phyloP scores from a whole-genome alignment of 768 basidiomycete species.

The Cystofilobasidium ferigula region DNA sequence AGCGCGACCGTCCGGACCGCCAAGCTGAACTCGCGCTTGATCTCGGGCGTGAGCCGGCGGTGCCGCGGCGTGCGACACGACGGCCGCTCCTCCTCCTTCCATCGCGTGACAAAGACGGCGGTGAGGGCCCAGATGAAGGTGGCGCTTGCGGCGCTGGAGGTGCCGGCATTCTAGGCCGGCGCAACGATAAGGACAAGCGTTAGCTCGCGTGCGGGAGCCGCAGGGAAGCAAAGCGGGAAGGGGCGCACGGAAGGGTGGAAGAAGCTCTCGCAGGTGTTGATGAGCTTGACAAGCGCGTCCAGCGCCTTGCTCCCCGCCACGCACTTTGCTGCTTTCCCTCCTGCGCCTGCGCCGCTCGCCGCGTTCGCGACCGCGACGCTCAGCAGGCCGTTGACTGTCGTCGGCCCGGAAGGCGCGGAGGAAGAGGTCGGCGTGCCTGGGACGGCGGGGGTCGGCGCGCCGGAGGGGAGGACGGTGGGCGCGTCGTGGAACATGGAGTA shows the following conservation, averaged over 20 bases:
- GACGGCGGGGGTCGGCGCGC: slow-evolving; percentile 56
- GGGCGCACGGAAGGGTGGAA: slow-evolving; percentile 54
- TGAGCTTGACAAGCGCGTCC: slow-evolving; percentile 70
- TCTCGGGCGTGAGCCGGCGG: slow-evolving; percentile 62
- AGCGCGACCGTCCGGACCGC: slow-evolving; percentile 68
- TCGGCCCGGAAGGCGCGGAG: not conserved
- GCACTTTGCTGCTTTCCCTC: slow-evolving; percentile 42
- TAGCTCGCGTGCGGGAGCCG: slow-evolving; percentile 45
- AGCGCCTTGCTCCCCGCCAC: slow-evolving; percentile 75
- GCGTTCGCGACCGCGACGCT: slow-evolving; percentile 1
- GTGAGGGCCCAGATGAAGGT: slow-evolving; percentile 26
- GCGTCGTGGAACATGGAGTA: slow-evolving; percentile 84
- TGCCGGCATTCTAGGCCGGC: slow-evolving; percentile 5
- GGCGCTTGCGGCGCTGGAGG: slow-evolving; percentile 4
- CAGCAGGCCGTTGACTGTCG: not conserved
- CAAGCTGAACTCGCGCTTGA: slow-evolving; percentile 75
- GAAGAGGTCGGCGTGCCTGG: slow-evolving; percentile 36
- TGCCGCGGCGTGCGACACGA: slow-evolving; percentile 64
- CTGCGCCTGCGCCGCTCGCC: slow-evolving; percentile 16
- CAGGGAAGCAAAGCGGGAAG: slow-evolving; percentile 24
- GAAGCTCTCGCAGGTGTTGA: slow-evolving; percentile 78
- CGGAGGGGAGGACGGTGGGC: slow-evolving; percentile 45
- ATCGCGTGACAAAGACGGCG: slow-evolving; percentile 38
- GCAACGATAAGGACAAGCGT: not conserved
- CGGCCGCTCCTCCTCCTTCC: slow-evolving; percentile 64